Evolutionary conservation across 805 yeast species (phyloP).

Genomic region (Kluyveromyces aestuarii): DNA sequence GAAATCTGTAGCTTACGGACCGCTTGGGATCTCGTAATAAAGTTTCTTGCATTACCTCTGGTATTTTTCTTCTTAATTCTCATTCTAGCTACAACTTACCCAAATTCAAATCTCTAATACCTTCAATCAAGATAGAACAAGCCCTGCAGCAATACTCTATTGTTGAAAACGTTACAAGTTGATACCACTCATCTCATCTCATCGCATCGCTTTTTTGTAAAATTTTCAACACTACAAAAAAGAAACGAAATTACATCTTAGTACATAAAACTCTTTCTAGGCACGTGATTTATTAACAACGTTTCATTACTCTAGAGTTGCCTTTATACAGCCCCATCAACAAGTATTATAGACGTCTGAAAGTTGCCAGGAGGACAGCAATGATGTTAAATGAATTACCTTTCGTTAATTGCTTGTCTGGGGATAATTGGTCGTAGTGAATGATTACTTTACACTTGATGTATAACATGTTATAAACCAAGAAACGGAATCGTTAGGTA

Average conservation of each 20-base stretch:
- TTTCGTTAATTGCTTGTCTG: neutral
- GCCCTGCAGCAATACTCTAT: neutral
- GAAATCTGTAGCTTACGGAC: slow-evolving; percentile 86
- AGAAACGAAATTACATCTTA: neutral
- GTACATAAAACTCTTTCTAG: neutral
- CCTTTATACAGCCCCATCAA: neutral
- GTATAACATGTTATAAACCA: too few relatives aligned
- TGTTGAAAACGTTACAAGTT: too few relatives aligned
- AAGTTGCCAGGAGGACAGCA: too few relatives aligned
- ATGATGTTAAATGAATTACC: too few relatives aligned
- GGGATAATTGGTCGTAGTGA: neutral
- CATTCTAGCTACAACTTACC: slow-evolving; percentile 21
- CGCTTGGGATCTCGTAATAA: slow-evolving; percentile 91
- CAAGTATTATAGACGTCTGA: neutral
- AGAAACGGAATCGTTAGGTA: too few relatives aligned
- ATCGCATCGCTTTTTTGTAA: slow-evolving; percentile 17
- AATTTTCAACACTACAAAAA: slow-evolving; percentile 7
- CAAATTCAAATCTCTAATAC: neutral
- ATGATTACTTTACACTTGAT: neutral
- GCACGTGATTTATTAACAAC: neutral
- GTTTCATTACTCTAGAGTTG: neutral
- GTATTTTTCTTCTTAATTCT: slow-evolving; percentile 76
- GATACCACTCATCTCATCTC: slow-evolving; percentile 10
- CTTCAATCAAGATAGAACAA: neutral
- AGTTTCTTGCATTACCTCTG: slow-evolving; percentile 85